These are phyloP conservation scores for Gliomastix tumulicola DNA, from an alignment of 2,329 filamentous ascomycete species.

Conservation along the genomic window DNA sequence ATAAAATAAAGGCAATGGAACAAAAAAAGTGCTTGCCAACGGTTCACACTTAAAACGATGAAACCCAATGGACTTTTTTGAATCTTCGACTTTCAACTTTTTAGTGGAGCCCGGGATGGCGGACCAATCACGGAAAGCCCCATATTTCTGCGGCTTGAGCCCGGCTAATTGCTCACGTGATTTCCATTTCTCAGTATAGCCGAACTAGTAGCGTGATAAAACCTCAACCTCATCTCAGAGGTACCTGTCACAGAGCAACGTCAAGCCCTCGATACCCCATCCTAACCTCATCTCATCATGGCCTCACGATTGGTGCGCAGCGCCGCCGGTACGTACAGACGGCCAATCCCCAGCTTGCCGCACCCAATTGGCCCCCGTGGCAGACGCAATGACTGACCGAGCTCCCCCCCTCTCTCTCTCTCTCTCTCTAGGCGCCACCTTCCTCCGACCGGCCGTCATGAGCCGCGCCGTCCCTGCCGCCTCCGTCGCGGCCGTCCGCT, in stretches of 20 bases:
- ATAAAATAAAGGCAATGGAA: not conserved
- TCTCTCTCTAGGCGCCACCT: too few species aligned
- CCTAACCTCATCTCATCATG: constrained; percentile 69
- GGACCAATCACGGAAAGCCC: too few species aligned
- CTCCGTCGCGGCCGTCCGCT: constrained; percentile 60
- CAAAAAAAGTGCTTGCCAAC: not conserved
- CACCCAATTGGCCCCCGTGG: constrained; percentile 17
- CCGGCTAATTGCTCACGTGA: too few species aligned
- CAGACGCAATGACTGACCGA: constrained; percentile 50
- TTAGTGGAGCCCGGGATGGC: too few species aligned
- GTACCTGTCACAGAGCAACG: constrained; percentile 36
- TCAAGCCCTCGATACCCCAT: constrained; percentile 40
- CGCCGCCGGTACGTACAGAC: constrained; percentile 72
- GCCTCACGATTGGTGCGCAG: constrained; percentile 95
- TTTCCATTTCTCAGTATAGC: constrained; percentile 18
- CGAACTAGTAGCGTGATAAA: constrained; percentile 40
- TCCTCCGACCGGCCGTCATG: constrained; percentile 77
- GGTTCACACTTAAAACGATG: not conserved
- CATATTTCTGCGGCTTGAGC: too few species aligned
- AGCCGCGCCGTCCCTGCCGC: constrained; percentile 69
- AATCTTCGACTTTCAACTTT: not conserved
- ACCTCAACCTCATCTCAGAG: constrained; percentile 40
- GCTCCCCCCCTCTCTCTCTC: too few species aligned
- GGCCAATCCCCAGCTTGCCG: constrained; percentile 8
- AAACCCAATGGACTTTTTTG: not conserved